Evolutionary conservation across 2,329 filamentous ascomycete genomes (phyloP).

Genomic region (Sclerotinia sclerotiorum): DNA sequence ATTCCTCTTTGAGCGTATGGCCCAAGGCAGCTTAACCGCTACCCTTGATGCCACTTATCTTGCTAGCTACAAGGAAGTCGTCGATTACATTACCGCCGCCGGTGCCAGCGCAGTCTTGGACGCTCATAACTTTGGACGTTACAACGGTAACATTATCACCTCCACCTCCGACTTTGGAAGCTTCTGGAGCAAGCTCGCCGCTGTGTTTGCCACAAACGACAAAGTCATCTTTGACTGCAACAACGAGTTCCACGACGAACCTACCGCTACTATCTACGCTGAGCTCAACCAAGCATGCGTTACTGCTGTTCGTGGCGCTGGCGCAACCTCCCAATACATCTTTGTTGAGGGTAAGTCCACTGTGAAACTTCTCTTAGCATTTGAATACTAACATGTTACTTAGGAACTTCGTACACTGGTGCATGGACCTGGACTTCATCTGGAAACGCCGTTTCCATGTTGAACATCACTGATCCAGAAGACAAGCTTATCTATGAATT

Average conservation of each 20-base stretch:
- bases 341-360: conserved; percentile 52
- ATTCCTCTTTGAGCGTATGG: conserved; percentile 57
- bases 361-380: neutral
- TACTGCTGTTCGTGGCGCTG: conserved; percentile 45
- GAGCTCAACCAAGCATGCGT: conserved; percentile 49
- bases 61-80: conserved; percentile 44
- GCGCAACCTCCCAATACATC: conserved; percentile 54
- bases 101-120: conserved; percentile 50
- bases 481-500: conserved; percentile 60
- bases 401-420: conserved; percentile 41
- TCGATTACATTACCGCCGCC: conserved; percentile 50
- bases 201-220: conserved; percentile 41
- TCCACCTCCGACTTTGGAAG: conserved; percentile 43
- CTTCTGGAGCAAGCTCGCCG: conserved; percentile 46
- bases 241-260: conserved; percentile 46
- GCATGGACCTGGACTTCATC: conserved; percentile 43
- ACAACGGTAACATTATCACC: conserved; percentile 45
- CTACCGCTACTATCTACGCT: conserved; percentile 11
- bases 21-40: conserved; percentile 50
- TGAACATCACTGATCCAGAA: conserved; percentile 51
- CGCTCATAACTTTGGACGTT: conserved; percentile 54
- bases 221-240: conserved; percentile 47
- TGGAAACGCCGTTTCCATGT: conserved; percentile 46
- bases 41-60: conserved; percentile 46
- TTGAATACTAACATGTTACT: neutral